Evolutionary conservation across 164 flowering plant species (phyloP).

Genomic region (Aristolochia contorta): DNA sequence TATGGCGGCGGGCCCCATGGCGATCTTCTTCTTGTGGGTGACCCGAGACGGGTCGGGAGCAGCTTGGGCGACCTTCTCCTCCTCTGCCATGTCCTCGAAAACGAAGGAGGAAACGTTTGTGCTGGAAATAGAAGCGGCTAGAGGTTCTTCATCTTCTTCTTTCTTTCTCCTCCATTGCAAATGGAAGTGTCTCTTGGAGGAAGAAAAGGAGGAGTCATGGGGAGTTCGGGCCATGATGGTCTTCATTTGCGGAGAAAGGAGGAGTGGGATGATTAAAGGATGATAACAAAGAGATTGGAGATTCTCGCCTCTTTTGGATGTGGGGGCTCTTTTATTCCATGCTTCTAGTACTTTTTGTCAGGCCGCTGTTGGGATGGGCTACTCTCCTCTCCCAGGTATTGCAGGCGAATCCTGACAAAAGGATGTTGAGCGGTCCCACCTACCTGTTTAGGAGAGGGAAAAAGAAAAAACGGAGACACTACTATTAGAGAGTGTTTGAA

Average conservation of each 20-base stretch:
- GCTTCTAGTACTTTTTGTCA: conserved; percentile 9
- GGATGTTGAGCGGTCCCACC: conserved; percentile 13
- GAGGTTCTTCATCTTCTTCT: conserved; percentile 34
- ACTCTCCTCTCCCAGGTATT: neutral
- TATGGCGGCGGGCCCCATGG: conserved; percentile 25
- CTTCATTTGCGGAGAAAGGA: conserved; percentile 30
- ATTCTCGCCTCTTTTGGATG: conserved; percentile 1
- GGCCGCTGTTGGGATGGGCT: neutral
- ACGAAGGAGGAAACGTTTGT: neutral
- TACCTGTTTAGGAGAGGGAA: conserved; percentile 2
- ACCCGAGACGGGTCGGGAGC: neutral
- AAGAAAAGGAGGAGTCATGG: conserved; percentile 78
- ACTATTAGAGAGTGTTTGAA: neutral
- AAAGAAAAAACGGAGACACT: neutral
- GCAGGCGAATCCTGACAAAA: conserved; percentile 4
- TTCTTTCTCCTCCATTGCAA: conserved; percentile 33
- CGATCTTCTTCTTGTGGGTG: conserved; percentile 21
- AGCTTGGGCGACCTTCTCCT: neutral
- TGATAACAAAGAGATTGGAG: conserved; percentile 6
- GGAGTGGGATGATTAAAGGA: conserved; percentile 2
- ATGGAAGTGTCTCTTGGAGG: conserved; percentile 67
- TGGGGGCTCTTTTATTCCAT: conserved; percentile 15
- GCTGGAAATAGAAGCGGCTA: conserved; percentile 10
- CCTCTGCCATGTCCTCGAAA: conserved; percentile 9
- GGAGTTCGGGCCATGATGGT: conserved; percentile 51